Evolutionary conservation across 2,329 filamentous ascomycete genomes (phyloP), one percentile per base, ranked within the genome.

Genomic region (Cladophialophora chaetospira): DNA sequence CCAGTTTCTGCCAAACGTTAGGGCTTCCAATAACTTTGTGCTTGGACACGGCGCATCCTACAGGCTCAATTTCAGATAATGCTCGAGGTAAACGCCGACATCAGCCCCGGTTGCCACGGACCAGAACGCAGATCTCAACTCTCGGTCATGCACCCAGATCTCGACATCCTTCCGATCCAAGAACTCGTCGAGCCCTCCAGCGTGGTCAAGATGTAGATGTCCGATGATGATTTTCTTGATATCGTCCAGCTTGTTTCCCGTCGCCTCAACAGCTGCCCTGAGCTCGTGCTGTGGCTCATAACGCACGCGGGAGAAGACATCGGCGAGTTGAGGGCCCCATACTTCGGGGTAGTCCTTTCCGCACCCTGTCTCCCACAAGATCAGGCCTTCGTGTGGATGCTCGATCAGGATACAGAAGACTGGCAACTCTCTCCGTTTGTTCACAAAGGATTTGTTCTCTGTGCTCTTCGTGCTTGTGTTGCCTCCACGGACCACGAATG

Each of bases 381-480:
- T 64, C 38, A 65, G 63, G 35, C 63, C 63, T 55, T 64, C 63
- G 45, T 65, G 62, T 11, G 63, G 63, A 43, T 65, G 62, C 28
- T 65, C 60, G 48, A 65, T 59, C 36, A 65, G 52, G 35, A 64
- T 58, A 43, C 60, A 64, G 69, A 97, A 93, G 69, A 96, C 86
- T 1, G 88, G 88, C 5, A 83, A 78, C 60, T 88, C 89, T 51
- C 93, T 83, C 55, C 94, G 83, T 71, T 96, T 92, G n/a, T 90
- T 90, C 61, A 97, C 57, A 40, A 65, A 65, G 11, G 55, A 56
- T 28, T 60, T 58, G 36, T 53, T 50, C 48, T 63, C 60, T 6
- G 53, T 64, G 51, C 58, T 61, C 53, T 61, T 59, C 42, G 55
- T 38, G 36, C 58, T 62, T 23, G 62, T 61, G 42, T 65, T 65